Evolutionary conservation across 78 protist species (phyloP), one percentile per base, ranked within the genome.

Genomic region (Tieghemostelium lacteum): DNA sequence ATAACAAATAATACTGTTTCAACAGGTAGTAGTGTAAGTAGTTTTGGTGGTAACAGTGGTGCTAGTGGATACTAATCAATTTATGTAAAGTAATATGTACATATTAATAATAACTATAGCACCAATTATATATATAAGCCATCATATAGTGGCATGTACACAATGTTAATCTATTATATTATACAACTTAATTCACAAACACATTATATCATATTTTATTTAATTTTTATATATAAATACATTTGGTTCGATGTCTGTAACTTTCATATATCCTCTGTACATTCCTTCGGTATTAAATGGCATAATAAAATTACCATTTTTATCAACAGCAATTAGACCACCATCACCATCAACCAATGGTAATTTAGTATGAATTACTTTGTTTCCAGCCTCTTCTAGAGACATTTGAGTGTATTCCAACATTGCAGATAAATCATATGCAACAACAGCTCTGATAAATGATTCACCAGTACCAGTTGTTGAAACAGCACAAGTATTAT

Each of bases 381-480:
- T 33, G 14, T 73, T 73, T 2, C 78, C 61, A 10, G 95, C 95
- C 10, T 83, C 80, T 33, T 86, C 75, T 17, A 92, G 39, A 20
- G 85, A 29, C 3, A 42, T 19, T 22, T 37, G 42, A 8, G 77
- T 86, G 36, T 75, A 92, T 19, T 87, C 93, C 36, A 92, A 85
- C 54, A 64, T 49, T 60, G 95, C 92, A 22, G 89, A 65, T 3
- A 92, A 34, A 24, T 45, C 72, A 61, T 52, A 72, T 10, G 95
- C 58, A 12, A 80, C 87, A 12, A 70, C 52, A 4, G 75, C 42
- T 42, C 92, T 77, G 2, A 78, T 76, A 65, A 92, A 92, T 42
- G 75, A 33, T 52, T 92, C 95, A 45, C 95, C 95, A 7, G 67
- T 62, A 22, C 95, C 95, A 29, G 95, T 92, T 12, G 88, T 76